Conservation (phyloP, 371 early-diverging fungal species). For the Mucor velutinosus region DNA sequence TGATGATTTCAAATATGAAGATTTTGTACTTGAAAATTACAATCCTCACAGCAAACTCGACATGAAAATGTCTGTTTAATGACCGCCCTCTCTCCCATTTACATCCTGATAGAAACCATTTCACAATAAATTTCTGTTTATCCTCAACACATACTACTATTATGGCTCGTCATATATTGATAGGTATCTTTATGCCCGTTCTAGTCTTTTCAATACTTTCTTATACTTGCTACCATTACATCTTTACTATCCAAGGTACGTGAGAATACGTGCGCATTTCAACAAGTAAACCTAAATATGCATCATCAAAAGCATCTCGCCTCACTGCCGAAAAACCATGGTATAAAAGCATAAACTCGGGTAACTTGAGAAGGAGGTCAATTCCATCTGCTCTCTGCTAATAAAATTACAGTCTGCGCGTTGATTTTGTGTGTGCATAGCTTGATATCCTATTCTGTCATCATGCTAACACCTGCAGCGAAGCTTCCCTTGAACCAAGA, state of each 20-base stretch:
- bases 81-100: not conserved
- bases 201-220: constrained; percentile 11
- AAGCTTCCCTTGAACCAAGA: not conserved
- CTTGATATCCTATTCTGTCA: constrained; percentile 12
- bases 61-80: constrained; percentile 96
- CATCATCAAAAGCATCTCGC: not conserved
- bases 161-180: not conserved
- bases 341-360: not conserved
- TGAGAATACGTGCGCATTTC: not conserved
- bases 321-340: not conserved
- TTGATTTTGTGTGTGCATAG: constrained; percentile 3
- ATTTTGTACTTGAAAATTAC: constrained; percentile 89
- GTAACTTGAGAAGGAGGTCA: not conserved
- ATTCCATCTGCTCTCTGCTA: not conserved
- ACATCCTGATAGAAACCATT: not conserved
- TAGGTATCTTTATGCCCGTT: constrained; percentile 15
- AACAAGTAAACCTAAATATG: not conserved
- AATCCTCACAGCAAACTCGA: constrained; percentile 88
- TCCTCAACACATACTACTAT: not conserved
- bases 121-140: not conserved
- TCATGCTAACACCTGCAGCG: constrained; percentile 6
- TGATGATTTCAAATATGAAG: constrained; percentile 87
- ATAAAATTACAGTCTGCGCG: not conserved
- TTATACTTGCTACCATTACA: constrained; percentile 15
- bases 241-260: constrained; percentile 6